These are phyloP conservation scores for Pezicula neosporulosa DNA, from an alignment of 2,329 filamentous ascomycete genomes.

Conservation along the genomic window DNA sequence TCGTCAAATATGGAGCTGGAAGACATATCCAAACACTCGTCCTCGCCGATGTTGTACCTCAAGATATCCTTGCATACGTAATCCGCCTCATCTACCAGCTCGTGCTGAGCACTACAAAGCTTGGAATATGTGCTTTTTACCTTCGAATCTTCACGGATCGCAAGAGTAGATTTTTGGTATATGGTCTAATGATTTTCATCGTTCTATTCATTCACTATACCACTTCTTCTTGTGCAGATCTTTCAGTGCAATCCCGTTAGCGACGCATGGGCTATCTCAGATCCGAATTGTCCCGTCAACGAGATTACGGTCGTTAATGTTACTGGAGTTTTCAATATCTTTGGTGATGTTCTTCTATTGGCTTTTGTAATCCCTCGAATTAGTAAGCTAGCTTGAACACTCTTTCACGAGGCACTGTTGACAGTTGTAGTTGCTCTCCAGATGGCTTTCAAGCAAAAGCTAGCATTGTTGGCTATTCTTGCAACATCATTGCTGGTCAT, in stretches of 20 bases:
- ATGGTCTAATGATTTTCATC: slow-evolving; percentile 7
- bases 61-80: slow-evolving; percentile 7
- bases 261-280: slow-evolving; percentile 9
- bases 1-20: slow-evolving; percentile 7
- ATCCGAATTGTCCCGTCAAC: slow-evolving; percentile 4
- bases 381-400: slow-evolving; percentile 5
- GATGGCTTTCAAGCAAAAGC: slow-evolving; percentile 13
- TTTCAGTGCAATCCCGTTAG: slow-evolving; percentile 13
- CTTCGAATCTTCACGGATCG: slow-evolving; percentile 10
- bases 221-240: slow-evolving; percentile 9
- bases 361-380: slow-evolving; percentile 16
- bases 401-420: neutral
- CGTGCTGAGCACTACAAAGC: slow-evolving; percentile 12
- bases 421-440: slow-evolving; percentile 8
- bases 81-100: slow-evolving; percentile 11
- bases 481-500: slow-evolving; percentile 15
- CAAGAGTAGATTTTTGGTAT: slow-evolving; percentile 3
- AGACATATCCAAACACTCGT: slow-evolving; percentile 2
- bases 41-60: neutral
- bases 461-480: slow-evolving; percentile 9
- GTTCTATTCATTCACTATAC: slow-evolving; percentile 3
- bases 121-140: slow-evolving; percentile 11
- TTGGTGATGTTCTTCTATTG: slow-evolving; percentile 12
- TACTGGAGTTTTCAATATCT: slow-evolving; percentile 10
- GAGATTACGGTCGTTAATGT: slow-evolving; percentile 4